Conservation (phyloP, 805 yeast species). For the Yarrowia phangngaensis region DNA sequence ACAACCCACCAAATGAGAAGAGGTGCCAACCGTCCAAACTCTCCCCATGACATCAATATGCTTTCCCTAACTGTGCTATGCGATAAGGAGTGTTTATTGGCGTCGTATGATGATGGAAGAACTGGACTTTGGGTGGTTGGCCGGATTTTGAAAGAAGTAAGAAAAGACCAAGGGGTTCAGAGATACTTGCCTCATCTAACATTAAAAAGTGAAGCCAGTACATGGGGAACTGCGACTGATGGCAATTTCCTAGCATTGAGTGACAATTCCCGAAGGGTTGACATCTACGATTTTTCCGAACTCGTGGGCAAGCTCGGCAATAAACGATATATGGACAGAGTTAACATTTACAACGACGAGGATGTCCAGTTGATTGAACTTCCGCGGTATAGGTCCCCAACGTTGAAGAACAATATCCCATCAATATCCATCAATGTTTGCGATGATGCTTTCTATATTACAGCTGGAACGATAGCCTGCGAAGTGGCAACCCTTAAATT, state of each 20-base stretch:
- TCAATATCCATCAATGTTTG: background rate
- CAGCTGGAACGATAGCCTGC: slow-evolving; percentile 14
- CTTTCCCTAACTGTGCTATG: background rate
- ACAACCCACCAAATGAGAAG: slow-evolving; percentile 4
- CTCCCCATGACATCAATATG: slow-evolving; percentile 20
- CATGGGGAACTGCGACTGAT: slow-evolving; percentile 2
- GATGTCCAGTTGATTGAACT: background rate
- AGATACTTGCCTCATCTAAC: slow-evolving; percentile 20
- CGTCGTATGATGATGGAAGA: slow-evolving; percentile 18
- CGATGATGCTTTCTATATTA: slow-evolving; percentile 3
- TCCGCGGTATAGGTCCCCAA: slow-evolving; percentile 9
- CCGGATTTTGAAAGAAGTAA: slow-evolving; percentile 2
- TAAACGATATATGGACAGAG: slow-evolving; percentile 2
- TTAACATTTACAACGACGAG: background rate
- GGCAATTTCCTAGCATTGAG: slow-evolving; percentile 17
- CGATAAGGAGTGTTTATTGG: slow-evolving; percentile 7
- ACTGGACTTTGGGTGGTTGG: slow-evolving; percentile 7
- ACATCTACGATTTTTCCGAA: background rate
- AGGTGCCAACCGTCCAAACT: slow-evolving; percentile 6
- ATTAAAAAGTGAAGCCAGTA: slow-evolving; percentile 9
- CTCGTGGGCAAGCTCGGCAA: background rate
- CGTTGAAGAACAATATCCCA: slow-evolving; percentile 7
- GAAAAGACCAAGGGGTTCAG: background rate
- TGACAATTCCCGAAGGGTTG: slow-evolving; percentile 14
- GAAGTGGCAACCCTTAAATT: slow-evolving; percentile 16